A percentile compares a stretch with the other conserved stretches of the same genome.
Conservation (phyloP, 129 eudicot species). For the Smallanthus sonchifolius region DNA sequence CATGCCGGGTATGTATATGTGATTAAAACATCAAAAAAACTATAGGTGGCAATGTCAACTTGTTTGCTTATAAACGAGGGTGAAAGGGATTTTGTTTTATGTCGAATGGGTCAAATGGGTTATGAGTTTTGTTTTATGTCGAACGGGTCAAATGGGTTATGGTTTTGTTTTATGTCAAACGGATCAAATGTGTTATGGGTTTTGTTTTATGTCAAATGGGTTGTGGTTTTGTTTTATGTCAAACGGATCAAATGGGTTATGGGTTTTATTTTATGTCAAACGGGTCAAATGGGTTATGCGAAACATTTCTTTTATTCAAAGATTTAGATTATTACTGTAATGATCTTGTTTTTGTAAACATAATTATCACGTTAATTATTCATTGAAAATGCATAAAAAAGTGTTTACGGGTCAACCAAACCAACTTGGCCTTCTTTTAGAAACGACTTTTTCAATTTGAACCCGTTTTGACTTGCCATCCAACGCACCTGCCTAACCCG, state of each 20-base stretch:
- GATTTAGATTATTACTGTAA: neutral
- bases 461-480: neutral
- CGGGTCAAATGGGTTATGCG: too few species aligned
- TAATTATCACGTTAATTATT: too few species aligned
- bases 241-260: too few species aligned
- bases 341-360: neutral
- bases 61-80: neutral
- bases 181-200: neutral
- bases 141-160: neutral
- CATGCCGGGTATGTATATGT: conserved; percentile 83
- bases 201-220: neutral
- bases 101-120: neutral
- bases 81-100: neutral
- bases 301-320: too few species aligned
- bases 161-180: neutral
- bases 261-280: neutral
- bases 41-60: neutral
- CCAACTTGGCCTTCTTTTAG: neutral
- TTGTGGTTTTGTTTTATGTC: too few species aligned
- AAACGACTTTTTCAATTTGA: neutral
- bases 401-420: neutral
- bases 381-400: neutral
- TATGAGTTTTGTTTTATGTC: neutral
- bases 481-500: neutral
- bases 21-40: neutral